Evolutionary conservation across 148 eudicot species (phyloP).

Genomic region (Persicaria maculosa): DNA sequence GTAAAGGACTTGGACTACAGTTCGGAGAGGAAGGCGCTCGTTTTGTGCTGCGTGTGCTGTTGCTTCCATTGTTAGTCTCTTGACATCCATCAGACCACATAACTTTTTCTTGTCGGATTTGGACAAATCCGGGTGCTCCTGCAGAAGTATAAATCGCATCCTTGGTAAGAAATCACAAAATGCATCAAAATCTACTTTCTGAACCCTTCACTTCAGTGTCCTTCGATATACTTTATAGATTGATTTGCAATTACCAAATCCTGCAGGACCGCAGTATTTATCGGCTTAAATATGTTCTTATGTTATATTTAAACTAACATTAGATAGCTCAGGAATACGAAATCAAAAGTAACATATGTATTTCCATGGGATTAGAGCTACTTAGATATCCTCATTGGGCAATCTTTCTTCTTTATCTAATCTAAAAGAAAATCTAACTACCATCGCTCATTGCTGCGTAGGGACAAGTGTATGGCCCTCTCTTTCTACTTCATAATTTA

Average conservation of each 20-base stretch:
- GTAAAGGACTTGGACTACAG: constrained; percentile 69
- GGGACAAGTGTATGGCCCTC: background rate
- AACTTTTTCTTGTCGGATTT: constrained; percentile 62
- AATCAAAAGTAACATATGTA: background rate
- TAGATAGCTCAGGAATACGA: background rate
- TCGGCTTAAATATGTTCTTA: background rate
- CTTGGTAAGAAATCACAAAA: background rate
- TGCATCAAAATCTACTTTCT: background rate
- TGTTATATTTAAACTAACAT: background rate
- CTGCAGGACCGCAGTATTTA: too few relatives aligned
- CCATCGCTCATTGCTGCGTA: background rate
- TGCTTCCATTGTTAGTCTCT: constrained; percentile 55
- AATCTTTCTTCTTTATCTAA: background rate
- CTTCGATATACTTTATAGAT: background rate
- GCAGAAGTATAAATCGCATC: constrained; percentile 8
- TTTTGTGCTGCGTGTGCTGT: constrained; percentile 84
- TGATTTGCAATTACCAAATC: background rate
- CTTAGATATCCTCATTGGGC: background rate
- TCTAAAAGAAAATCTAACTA: background rate
- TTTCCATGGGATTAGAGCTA: background rate
- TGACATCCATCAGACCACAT: constrained; percentile 72
- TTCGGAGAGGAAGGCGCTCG: constrained; percentile 71
- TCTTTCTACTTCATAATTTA: background rate
- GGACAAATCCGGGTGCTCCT: constrained; percentile 57
- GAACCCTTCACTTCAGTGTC: background rate